Evolutionary conservation across 1,284 basidiomycete species (phyloP).

Genomic region (Taiwanofungus camphoratus): DNA sequence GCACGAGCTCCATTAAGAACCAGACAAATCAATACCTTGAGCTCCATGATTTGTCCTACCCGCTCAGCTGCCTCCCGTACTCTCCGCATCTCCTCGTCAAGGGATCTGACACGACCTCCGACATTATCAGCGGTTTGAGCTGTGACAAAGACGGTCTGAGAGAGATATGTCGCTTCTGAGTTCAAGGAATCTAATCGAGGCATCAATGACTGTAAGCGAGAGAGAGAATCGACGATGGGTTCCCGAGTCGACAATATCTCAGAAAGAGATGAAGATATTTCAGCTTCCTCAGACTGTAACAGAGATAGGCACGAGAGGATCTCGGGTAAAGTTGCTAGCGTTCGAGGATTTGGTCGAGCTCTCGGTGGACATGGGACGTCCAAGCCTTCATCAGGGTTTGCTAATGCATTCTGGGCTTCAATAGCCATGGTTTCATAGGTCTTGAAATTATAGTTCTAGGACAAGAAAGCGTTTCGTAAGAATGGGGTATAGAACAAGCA

Average conservation of each 20-base stretch:
- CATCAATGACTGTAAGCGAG: conserved; percentile 56
- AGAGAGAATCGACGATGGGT: conserved; percentile 61
- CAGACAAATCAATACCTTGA: conserved; percentile 56
- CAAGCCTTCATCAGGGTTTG: too few relatives aligned
- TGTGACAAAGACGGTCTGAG: conserved; percentile 56
- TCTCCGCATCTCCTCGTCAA: conserved; percentile 89
- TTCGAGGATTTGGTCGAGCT: conserved; percentile 13
- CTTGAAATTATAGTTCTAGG: too few relatives aligned
- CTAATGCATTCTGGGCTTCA: too few relatives aligned
- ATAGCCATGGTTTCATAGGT: too few relatives aligned
- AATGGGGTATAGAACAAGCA: too few relatives aligned
- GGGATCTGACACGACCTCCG: conserved; percentile 77
- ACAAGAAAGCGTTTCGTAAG: too few relatives aligned
- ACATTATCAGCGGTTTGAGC: conserved; percentile 86
- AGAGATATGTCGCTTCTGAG: conserved; percentile 54
- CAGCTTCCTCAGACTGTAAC: conserved; percentile 73
- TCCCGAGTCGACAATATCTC: conserved; percentile 65
- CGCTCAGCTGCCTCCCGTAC: conserved; percentile 82
- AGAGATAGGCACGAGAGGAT: conserved; percentile 67
- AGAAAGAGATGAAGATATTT: conserved; percentile 73
- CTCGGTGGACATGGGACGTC: too few relatives aligned
- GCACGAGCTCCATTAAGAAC: conserved; percentile 4
- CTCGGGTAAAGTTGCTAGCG: conserved; percentile 60
- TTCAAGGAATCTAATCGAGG: conserved; percentile 61
- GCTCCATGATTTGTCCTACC: conserved; percentile 82